Percentiles rank a stretch among this genome's conserved stretches.
Evolutionary conservation across 1,284 basidiomycete genomes (phyloP).

Genomic region (Golubevia sp.): DNA sequence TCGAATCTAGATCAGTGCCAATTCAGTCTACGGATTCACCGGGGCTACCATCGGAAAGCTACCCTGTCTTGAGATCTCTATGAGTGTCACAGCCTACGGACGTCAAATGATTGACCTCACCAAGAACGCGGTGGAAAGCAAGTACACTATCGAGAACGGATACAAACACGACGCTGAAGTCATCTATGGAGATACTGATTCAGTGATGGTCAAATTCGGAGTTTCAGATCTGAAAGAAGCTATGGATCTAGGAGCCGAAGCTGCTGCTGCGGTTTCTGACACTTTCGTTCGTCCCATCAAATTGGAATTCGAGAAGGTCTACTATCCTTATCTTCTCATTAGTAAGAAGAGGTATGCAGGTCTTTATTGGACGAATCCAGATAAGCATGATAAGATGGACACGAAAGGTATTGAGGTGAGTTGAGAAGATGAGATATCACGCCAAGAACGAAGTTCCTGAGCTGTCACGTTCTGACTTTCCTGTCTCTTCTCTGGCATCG

Average conservation of each 20-base stretch:
- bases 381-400: constrained; percentile 61
- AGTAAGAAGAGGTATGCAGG: constrained; percentile 61
- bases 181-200: constrained; percentile 60
- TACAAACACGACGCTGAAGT: constrained; percentile 59
- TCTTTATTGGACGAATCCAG: constrained; percentile 55
- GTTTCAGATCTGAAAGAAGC: constrained; percentile 32
- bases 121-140: constrained; percentile 47
- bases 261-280: neutral
- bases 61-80: constrained; percentile 59
- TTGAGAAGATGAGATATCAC: neutral
- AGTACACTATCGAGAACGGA: constrained; percentile 57
- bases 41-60: constrained; percentile 59
- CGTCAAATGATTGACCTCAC: constrained; percentile 61
- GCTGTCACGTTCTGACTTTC: neutral
- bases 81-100: constrained; percentile 60
- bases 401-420: constrained; percentile 58
- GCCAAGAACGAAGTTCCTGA: neutral
- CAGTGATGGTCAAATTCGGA: constrained; percentile 62
- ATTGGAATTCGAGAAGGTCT: constrained; percentile 61
- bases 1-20: constrained; percentile 40
- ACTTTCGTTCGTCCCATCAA: constrained; percentile 54
- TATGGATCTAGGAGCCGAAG: constrained; percentile 21
- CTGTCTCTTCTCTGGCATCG: neutral
- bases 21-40: constrained; percentile 61
- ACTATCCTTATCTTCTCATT: constrained; percentile 60